A percentile compares a stretch with the other conserved stretches of the same genome.
Conservation (phyloP, 805 yeast genomes). For the Cephaloascus albidus region DNA sequence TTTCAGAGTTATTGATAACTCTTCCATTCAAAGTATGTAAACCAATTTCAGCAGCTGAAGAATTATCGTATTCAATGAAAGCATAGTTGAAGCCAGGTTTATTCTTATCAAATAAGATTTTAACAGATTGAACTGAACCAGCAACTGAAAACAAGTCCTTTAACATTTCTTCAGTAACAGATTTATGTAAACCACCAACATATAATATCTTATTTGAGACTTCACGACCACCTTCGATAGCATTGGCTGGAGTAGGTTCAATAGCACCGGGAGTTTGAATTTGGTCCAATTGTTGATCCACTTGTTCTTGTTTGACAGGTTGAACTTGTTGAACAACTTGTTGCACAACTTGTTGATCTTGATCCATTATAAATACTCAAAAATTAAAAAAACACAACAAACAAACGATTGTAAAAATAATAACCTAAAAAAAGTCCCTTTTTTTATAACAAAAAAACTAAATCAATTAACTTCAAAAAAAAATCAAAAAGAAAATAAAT, state of each 20-base stretch:
- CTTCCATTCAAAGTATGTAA: constrained; percentile 51
- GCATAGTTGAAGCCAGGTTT: constrained; percentile 71
- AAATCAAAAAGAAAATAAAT: constrained; percentile 1
- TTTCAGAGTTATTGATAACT: constrained; percentile 40
- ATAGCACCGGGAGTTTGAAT: background rate
- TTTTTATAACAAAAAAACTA: constrained; percentile 2
- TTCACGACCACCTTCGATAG: constrained; percentile 75
- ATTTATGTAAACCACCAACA: constrained; percentile 64
- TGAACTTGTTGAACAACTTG: constrained; percentile 2
- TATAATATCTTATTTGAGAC: constrained; percentile 63
- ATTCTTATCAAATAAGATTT: constrained; percentile 70
- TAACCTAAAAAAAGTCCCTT: background rate
- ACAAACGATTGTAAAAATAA: constrained; percentile 2
- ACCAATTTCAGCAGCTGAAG: constrained; percentile 54
- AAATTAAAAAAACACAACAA: constrained; percentile 1
- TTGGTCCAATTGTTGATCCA: background rate
- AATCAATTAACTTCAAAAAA: constrained; percentile 4
- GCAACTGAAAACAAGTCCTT: constrained; percentile 53
- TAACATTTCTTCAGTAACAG: constrained; percentile 55
- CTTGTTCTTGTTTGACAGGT: background rate
- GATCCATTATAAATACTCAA: constrained; percentile 1
- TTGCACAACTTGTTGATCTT: constrained; percentile 3
- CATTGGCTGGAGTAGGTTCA: constrained; percentile 47
- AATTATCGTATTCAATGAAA: constrained; percentile 62
- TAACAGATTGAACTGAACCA: constrained; percentile 55